Evolutionary conservation across 495 filamentous ascomycete species (phyloP).

Genomic region (Neurospora discreta): DNA sequence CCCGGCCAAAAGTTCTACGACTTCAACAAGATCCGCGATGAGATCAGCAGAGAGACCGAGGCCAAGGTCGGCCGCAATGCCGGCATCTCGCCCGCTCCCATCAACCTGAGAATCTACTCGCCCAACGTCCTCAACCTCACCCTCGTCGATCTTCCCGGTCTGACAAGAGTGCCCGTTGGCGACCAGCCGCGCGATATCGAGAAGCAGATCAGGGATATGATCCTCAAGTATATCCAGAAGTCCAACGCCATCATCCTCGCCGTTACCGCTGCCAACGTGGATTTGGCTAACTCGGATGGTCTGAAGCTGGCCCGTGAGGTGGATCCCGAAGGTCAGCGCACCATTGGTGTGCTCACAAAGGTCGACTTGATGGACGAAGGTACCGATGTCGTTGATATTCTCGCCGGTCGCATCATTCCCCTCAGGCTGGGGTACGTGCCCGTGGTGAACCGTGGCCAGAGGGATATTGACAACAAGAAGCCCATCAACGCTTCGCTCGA

Average conservation of each 20-base stretch:
- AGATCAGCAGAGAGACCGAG: constrained; percentile 95
- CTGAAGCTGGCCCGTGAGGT: constrained; percentile 95
- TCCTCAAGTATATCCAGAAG: constrained; percentile 96
- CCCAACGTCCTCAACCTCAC: constrained; percentile 97
- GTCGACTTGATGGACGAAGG: constrained; percentile 99
- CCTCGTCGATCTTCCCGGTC: constrained; percentile 89
- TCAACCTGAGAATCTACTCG: constrained; percentile 95
- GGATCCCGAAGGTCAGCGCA: constrained; percentile 94
- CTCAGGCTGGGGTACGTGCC: constrained; percentile 93
- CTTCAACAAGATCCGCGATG: constrained; percentile 98
- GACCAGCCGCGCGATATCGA: constrained; percentile 99
- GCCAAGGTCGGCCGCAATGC: constrained; percentile 90
- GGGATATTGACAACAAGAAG: constrained; percentile 96
- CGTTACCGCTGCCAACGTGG: constrained; percentile 91
- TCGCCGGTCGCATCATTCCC: constrained; percentile 95
- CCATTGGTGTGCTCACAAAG: constrained; percentile 97
- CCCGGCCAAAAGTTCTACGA: constrained; percentile 97
- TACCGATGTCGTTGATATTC: constrained; percentile 97
- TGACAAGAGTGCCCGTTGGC: constrained; percentile 96
- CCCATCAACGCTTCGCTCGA: constrained; percentile 88
- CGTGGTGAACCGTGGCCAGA: constrained; percentile 96
- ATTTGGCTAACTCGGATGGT: constrained; percentile 97
- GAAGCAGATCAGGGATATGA: constrained; percentile 95
- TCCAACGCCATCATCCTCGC: constrained; percentile 96
- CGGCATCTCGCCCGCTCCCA: constrained; percentile 92